A percentile compares a stretch with the other conserved stretches of the same genome.
phyloP scores from a whole-genome alignment of 495 filamentous ascomycete species.

The Aspergillus indologenus region DNA sequence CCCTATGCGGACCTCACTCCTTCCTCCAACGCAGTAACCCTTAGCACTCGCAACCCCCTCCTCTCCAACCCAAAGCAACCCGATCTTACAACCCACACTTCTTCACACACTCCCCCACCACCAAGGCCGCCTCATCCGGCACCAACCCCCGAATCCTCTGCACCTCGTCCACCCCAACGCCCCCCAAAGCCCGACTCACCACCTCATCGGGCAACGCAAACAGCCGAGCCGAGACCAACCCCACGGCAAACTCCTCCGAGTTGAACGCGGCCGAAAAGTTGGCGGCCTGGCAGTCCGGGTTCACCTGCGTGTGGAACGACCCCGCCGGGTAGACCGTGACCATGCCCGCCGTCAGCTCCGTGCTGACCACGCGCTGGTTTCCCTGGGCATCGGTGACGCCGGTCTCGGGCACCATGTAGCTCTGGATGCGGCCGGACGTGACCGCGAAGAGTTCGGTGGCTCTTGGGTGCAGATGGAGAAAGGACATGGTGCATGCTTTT shows the following conservation, averaged over 20 bases:
- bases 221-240: conserved; percentile 19
- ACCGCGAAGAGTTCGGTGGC: conserved; percentile 45
- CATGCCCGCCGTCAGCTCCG: conserved; percentile 35
- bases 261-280: conserved; percentile 29
- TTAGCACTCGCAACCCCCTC: no score
- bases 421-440: conserved; percentile 35
- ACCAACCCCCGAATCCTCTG: no score
- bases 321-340: conserved; percentile 49
- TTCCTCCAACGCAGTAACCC: no score
- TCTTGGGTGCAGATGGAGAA: conserved; percentile 40
- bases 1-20: no score
- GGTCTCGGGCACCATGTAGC: conserved; percentile 44
- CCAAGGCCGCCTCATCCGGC: no score
- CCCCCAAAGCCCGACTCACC: conserved; percentile 22
- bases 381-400: conserved; percentile 18
- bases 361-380: conserved; percentile 26
- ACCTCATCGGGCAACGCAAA: conserved; percentile 24
- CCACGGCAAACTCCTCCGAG: conserved; percentile 24
- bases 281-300: conserved; percentile 38
- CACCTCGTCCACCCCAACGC: no score
- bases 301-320: conserved; percentile 49
- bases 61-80: no score
- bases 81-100: no score
- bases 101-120: no score
- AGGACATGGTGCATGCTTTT: conserved; percentile 49